A percentile compares a stretch with the other conserved stretches of the same genome.
Evolutionary conservation across 306 rosid genomes (phyloP).

Genomic region (Cercis canadensis): DNA sequence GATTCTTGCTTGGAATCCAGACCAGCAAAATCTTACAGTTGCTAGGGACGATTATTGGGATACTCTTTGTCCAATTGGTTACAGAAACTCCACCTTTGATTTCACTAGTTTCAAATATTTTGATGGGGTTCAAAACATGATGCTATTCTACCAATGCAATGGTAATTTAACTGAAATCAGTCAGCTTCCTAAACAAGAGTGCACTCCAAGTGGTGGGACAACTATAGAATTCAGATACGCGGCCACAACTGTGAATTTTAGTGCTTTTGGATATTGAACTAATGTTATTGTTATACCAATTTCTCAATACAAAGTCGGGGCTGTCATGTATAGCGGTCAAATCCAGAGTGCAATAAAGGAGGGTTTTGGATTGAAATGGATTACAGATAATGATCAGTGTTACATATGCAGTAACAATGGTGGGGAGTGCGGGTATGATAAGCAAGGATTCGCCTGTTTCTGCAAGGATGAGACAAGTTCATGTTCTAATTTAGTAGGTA

Average conservation of each 20-base stretch:
- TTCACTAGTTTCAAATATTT: neutral
- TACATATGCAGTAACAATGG: neutral
- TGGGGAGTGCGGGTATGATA: conserved; percentile 33
- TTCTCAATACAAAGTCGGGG: neutral
- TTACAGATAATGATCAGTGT: neutral
- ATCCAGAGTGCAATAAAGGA: neutral
- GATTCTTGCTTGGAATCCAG: neutral
- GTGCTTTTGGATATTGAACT: neutral
- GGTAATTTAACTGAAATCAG: neutral
- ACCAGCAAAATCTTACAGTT: neutral
- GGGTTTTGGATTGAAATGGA: conserved; percentile 38
- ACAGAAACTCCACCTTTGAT: conserved; percentile 26
- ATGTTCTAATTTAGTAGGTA: conserved; percentile 22
- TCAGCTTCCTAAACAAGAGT: neutral
- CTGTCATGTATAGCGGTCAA: fast-evolving
- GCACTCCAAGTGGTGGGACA: neutral
- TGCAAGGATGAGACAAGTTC: conserved; percentile 30
- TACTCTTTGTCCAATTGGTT: neutral
- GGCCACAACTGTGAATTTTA: fast-evolving
- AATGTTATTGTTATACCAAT: conserved; percentile 1
- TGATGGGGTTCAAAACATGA: neutral
- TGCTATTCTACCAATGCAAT: conserved; percentile 22
- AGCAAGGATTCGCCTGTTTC: conserved; percentile 35
- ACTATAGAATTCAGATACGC: neutral
- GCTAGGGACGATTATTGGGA: conserved; percentile 39